These are phyloP conservation scores for Quercus tomentella DNA, from an alignment of 331 rosid genomes.

Conservation along the genomic window DNA sequence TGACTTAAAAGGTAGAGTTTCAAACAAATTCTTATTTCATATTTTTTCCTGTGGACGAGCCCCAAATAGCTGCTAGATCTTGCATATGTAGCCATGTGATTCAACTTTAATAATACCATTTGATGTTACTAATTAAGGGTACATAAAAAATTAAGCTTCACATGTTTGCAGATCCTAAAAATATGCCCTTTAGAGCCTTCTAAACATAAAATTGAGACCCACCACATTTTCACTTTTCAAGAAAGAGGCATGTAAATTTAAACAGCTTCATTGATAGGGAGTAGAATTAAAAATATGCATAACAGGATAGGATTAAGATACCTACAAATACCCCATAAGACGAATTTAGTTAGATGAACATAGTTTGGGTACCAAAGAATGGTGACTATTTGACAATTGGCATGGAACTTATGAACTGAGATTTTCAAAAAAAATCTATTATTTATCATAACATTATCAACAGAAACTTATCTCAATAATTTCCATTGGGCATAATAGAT, in stretches of 20 bases:
- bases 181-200: background rate
- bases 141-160: background rate
- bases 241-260: background rate
- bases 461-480: background rate
- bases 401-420: background rate
- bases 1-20: background rate
- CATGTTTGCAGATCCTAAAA: background rate
- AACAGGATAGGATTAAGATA: background rate
- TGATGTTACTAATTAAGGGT: background rate
- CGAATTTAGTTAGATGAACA: background rate
- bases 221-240: background rate
- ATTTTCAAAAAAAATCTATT: background rate
- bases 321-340: constrained; percentile 13
- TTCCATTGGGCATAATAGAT: background rate
- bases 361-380: background rate
- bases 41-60: background rate
- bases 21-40: background rate
- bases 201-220: background rate
- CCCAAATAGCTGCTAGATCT: background rate
- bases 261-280: background rate
- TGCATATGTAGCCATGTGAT: background rate
- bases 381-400: background rate
- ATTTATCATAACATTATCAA: background rate
- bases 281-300: constrained; percentile 10
- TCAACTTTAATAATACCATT: background rate